phyloP scores from a whole-genome alignment of 2,329 filamentous ascomycete species.

The Penicillium sp. region DNA sequence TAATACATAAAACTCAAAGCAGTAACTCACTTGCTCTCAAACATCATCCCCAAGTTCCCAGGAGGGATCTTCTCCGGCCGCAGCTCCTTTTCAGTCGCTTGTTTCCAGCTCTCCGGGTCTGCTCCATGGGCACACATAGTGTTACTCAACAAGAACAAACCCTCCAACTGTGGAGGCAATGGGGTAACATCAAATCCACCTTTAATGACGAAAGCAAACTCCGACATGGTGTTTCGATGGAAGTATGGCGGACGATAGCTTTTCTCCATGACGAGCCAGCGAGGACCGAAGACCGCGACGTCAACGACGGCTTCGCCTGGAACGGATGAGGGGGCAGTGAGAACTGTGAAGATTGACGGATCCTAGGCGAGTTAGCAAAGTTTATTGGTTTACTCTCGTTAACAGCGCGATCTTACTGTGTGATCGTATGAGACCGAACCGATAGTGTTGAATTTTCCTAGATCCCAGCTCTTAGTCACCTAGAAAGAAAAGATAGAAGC shows the following conservation, averaged over 20 bases:
- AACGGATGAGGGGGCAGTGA: not conserved
- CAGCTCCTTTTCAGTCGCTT: not conserved
- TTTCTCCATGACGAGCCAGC: conserved; percentile 2
- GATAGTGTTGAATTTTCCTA: conserved; percentile 4
- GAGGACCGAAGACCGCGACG: not conserved
- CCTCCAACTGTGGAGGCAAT: not conserved
- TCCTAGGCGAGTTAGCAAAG: not conserved
- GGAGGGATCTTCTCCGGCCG: not conserved
- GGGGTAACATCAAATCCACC: not conserved
- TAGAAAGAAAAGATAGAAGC: not conserved
- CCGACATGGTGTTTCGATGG: not conserved
- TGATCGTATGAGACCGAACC: conserved; percentile 1
- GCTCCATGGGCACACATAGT: not conserved
- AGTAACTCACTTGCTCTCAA: not conserved
- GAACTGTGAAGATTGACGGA: conserved; percentile 1
- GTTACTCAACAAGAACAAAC: not conserved
- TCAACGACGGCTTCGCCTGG: conserved; percentile 4
- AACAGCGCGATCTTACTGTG: not conserved
- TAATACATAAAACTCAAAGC: too few relatives aligned
- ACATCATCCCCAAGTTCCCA: not conserved
- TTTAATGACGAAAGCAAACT: not conserved
- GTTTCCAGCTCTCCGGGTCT: not conserved
- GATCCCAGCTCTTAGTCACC: not conserved
- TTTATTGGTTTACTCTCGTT: not conserved
- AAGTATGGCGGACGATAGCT: conserved; percentile 5